Evolutionary conservation across 2,329 filamentous ascomycete genomes (phyloP), one percentile per base, ranked within the genome.

Genomic region (Fusarium anguioides): DNA sequence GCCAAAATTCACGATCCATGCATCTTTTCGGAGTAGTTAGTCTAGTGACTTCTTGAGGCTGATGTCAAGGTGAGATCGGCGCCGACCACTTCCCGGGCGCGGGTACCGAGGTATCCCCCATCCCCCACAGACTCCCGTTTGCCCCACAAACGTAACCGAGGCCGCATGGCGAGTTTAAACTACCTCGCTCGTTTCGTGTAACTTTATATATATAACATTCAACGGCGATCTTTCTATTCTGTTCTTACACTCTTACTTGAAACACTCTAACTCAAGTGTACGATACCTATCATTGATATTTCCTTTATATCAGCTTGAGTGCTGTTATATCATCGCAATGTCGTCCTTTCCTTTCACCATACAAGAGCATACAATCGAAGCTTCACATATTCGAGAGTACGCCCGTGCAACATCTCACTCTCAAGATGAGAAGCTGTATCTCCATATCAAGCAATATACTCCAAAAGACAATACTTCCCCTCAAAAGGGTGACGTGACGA

Each of bases 391-490:
- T 65, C 86, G 94, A 65, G 92, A 96, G 75, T 97, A 93, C 75
- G 84, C 91, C 8, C 86, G 87, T 52, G 91, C 91, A 14, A 93
- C 91, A 4, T 85, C 89, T 4, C 83, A 86, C 55, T 86, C 86
- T 14, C 91, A 96, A 71, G 91, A 97, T 67, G 91, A 95, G 62
- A 83, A 87, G 8, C 82, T 97, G 5, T 80, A 88, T 52, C 79
- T 97, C 7, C 87, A 89, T 10, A 86, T 97, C 51, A 97, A 97
- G 82, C 93, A 97, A 75, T 98, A 98, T 76, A 91, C 87, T 0
- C 94, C 94, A 3, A 81, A 87, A 54, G 86, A 90, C 74, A 94
- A 94, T 71, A 84, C 82, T 1, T 78, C 81, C 23, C 91, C 93
- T 0, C 83, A 87, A 64, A 86, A 88, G 2, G 92, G 92, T 31